A percentile compares a stretch with the other conserved stretches of the same genome.
phyloP scores from a whole-genome alignment of 2,329 filamentous ascomycete species.

The Lasiodiplodia sp. region DNA sequence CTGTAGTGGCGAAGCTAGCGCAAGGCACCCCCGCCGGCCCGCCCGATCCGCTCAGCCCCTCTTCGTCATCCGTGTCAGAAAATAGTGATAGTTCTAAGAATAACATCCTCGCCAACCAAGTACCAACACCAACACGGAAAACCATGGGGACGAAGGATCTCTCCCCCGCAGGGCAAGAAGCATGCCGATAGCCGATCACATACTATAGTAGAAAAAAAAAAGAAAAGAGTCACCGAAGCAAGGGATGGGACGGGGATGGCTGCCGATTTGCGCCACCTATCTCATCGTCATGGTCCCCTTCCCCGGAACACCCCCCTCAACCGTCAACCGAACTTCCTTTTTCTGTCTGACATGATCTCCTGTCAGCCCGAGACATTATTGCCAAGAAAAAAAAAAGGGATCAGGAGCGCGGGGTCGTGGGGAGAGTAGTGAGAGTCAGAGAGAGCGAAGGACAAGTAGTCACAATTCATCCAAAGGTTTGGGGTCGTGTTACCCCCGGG shows the following conservation, averaged over 20 bases:
- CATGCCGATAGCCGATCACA: background rate
- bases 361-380: background rate
- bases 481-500: background rate
- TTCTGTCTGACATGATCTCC: background rate
- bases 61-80: background rate
- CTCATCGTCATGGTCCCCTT: background rate
- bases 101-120: background rate
- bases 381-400: background rate
- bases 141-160: background rate
- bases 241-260: background rate
- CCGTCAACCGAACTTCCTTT: background rate
- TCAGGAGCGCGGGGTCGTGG: background rate
- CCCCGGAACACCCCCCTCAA: background rate
- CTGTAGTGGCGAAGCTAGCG: background rate
- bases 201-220: background rate
- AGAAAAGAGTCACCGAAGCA: background rate
- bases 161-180: background rate
- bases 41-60: background rate
- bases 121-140: background rate
- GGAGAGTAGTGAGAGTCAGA: background rate
- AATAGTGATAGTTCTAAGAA: background rate
- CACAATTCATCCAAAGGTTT: background rate
- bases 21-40: background rate
- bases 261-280: slow-evolving; percentile 1
- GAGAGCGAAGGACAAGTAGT: background rate